Evolutionary conservation across 257 asterid species (phyloP).

Genomic region (Primulina eburnea): DNA sequence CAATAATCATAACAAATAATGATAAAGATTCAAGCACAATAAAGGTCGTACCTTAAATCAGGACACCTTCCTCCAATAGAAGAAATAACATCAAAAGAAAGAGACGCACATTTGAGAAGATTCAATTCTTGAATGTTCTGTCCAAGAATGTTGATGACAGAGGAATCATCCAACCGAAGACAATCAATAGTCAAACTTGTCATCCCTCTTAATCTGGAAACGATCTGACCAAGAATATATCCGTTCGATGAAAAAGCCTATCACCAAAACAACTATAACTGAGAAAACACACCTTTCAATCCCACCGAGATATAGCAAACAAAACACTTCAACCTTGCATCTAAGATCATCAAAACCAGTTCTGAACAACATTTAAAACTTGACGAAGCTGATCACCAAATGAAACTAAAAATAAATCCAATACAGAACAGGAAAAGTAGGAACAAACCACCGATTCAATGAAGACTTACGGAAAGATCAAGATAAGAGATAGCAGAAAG

Average conservation of each 20-base stretch:
- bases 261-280: conserved; percentile 19
- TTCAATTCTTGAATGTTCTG: conserved; percentile 50
- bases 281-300: neutral
- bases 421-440: too few species aligned
- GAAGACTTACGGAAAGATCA: conserved; percentile 61
- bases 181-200: conserved; percentile 60
- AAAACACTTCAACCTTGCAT: conserved; percentile 8
- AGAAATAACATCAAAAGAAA: conserved; percentile 40
- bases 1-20: neutral
- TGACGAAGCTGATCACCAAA: neutral
- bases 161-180: conserved; percentile 44
- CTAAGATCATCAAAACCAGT: neutral
- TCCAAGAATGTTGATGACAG: conserved; percentile 45
- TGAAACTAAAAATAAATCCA: neutral
- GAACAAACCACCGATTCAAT: neutral
- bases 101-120: conserved; percentile 63
- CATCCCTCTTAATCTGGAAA: conserved; percentile 33
- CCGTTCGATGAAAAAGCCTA: conserved; percentile 60
- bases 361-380: neutral
- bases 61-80: conserved; percentile 57
- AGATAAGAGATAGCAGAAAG: conserved; percentile 46
- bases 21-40: neutral
- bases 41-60: conserved; percentile 49
- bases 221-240: conserved; percentile 41
- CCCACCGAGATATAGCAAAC: conserved; percentile 1